Conservation (phyloP, 1,284 basidiomycete genomes). For the Ganoderma leucocontextum region DNA sequence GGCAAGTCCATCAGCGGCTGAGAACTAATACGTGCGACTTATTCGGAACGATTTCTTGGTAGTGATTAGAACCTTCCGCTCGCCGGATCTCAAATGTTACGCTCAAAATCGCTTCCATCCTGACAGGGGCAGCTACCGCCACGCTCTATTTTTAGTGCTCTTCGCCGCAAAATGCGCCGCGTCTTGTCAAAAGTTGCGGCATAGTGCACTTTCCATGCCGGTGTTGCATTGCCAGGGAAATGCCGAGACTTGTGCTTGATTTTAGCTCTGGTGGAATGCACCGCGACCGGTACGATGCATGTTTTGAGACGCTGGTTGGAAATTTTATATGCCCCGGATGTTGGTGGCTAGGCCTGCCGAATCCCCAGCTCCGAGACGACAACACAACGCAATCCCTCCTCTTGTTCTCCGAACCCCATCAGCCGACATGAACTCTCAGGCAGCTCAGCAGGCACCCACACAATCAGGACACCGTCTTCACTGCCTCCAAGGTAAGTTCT, state of each 20-base stretch:
- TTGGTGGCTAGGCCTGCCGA: background rate
- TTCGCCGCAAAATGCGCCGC: background rate
- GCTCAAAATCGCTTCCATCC: background rate
- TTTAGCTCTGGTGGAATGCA: background rate
- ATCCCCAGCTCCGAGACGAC: conserved; percentile 1
- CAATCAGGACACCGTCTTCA: background rate
- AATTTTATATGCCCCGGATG: background rate
- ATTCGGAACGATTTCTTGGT: too few relatives aligned
- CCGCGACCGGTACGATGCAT: conserved; percentile 1
- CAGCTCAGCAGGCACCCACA: background rate
- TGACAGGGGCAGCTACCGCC: conserved; percentile 3
- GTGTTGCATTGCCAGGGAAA: background rate
- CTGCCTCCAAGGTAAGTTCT: background rate
- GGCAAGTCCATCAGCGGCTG: too few relatives aligned
- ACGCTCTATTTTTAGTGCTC: too few relatives aligned
- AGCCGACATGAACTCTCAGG: background rate
- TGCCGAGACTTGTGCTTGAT: background rate
- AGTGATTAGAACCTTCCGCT: background rate
- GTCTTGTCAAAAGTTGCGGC: background rate
- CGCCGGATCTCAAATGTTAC: background rate
- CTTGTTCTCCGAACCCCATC: background rate
- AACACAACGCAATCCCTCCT: background rate
- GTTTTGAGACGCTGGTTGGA: background rate
- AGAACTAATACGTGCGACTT: too few relatives aligned
- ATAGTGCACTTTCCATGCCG: background rate